Conservation (phyloP, 441 rosid genomes). For the Eruca vesicaria region DNA sequence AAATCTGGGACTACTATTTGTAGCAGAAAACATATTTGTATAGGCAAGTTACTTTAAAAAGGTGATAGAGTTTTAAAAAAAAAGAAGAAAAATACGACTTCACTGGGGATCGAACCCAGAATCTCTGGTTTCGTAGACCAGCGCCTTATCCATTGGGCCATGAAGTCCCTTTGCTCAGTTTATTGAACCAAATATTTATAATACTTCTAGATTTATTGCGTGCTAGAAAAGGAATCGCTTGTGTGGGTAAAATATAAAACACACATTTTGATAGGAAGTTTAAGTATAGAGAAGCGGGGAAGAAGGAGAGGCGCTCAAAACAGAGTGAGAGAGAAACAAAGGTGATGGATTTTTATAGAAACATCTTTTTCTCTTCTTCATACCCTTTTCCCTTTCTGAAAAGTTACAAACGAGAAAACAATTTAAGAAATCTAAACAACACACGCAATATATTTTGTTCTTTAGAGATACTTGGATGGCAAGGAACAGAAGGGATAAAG, state of each 20-base stretch:
- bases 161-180: neutral
- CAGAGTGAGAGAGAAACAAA: constrained; percentile 14
- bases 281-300: constrained; percentile 28
- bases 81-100: constrained; percentile 43
- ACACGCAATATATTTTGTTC: neutral
- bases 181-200: neutral
- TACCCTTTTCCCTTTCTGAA: neutral
- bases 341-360: constrained; percentile 23
- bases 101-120: constrained; percentile 97
- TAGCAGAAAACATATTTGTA: neutral
- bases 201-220: neutral
- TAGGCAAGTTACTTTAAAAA: neutral
- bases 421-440: neutral
- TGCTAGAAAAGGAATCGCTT: neutral
- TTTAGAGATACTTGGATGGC: constrained; percentile 11
- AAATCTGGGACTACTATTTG: neutral
- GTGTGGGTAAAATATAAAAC: neutral
- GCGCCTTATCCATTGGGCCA: constrained; percentile 79
- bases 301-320: constrained; percentile 34
- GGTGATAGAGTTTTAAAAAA: too few relatives aligned
- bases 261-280: constrained; percentile 3
- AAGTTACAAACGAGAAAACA: neutral
- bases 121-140: constrained; percentile 99
- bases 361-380: constrained; percentile 5
- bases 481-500: constrained; percentile 37